phyloP scores from a whole-genome alignment of 768 basidiomycete genomes.

The Exidia glandulosa region DNA sequence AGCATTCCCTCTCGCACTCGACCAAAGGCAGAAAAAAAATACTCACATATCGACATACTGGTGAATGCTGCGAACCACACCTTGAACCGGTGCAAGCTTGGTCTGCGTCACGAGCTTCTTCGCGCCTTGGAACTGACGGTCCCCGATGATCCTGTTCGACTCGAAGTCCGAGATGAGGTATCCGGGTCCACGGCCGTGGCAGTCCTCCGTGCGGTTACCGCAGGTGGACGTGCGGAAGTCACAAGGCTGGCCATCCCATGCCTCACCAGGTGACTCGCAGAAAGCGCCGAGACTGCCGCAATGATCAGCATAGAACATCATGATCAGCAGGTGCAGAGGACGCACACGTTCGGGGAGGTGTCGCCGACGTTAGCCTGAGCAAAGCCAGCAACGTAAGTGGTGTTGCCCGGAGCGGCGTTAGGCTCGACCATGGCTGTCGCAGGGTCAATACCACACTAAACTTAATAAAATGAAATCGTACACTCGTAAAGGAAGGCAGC shows the following conservation, averaged over 20 bases:
- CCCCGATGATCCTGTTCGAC: conserved; percentile 63
- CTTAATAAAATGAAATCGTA: neutral
- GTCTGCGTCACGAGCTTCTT: conserved; percentile 46
- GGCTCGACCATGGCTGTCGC: conserved; percentile 43
- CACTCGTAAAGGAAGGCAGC: conserved; percentile 67
- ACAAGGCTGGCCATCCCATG: conserved; percentile 55
- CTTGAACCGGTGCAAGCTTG: conserved; percentile 36
- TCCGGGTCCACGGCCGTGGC: conserved; percentile 66
- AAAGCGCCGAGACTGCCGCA: conserved; percentile 49
- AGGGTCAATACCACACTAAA: conserved; percentile 3
- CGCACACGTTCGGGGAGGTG: conserved; percentile 22
- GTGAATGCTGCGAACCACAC: conserved; percentile 61
- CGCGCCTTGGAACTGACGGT: conserved; percentile 59
- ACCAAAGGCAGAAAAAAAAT: neutral
- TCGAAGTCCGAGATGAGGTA: conserved; percentile 67
- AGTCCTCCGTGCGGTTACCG: conserved; percentile 53
- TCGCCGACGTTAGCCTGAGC: conserved; percentile 76
- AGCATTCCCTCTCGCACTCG: neutral
- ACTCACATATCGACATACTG: conserved; percentile 57
- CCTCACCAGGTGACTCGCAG: conserved; percentile 65
- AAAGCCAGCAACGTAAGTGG: conserved; percentile 64
- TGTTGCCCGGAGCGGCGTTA: conserved; percentile 51
- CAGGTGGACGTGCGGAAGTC: conserved; percentile 67
- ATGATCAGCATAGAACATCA: conserved; percentile 1
- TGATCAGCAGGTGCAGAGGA: conserved; percentile 25